A percentile compares a stretch with the other conserved stretches of the same genome.
Conservation (phyloP, 2,329 filamentous ascomycete species). For the Bipolaris sorokiniana region DNA sequence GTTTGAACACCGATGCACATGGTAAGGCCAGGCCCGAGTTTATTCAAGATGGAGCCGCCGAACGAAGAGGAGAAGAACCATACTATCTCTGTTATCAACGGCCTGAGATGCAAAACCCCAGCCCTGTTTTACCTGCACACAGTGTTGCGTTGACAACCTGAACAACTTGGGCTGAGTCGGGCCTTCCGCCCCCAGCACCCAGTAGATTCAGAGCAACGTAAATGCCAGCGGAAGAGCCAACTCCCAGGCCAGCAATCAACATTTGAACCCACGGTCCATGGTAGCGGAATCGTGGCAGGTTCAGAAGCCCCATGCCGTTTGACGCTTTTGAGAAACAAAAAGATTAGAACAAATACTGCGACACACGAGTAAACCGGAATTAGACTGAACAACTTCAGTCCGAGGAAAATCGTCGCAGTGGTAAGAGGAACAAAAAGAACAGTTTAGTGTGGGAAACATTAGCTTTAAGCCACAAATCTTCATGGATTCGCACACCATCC, state of each 20-base stretch:
- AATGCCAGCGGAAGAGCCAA: slow-evolving; percentile 38
- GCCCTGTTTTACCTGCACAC: slow-evolving; percentile 25
- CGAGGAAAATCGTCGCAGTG: background rate
- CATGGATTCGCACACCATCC: background rate
- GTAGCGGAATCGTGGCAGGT: slow-evolving; percentile 37
- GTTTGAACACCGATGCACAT: slow-evolving; percentile 43
- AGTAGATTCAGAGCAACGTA: slow-evolving; percentile 42
- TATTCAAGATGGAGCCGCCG: slow-evolving; percentile 41
- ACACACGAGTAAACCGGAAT: background rate
- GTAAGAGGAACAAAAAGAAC: background rate
- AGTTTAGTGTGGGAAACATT: background rate
- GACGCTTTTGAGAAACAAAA: background rate
- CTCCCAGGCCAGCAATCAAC: slow-evolving; percentile 38
- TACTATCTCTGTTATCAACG: slow-evolving; percentile 18
- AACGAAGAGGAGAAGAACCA: slow-evolving; percentile 45
- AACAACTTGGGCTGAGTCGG: slow-evolving; percentile 40
- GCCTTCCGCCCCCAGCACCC: slow-evolving; percentile 38
- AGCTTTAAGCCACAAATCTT: slow-evolving; percentile 2
- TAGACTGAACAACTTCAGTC: background rate
- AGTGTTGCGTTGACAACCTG: slow-evolving; percentile 43
- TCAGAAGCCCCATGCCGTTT: slow-evolving; percentile 30
- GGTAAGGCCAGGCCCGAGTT: slow-evolving; percentile 39
- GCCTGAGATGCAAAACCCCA: too few species aligned
- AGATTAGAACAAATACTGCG: background rate
- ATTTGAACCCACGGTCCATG: slow-evolving; percentile 42